Evolutionary conservation across 257 asterid species (phyloP).

Genomic region (Ilex asprella): DNA sequence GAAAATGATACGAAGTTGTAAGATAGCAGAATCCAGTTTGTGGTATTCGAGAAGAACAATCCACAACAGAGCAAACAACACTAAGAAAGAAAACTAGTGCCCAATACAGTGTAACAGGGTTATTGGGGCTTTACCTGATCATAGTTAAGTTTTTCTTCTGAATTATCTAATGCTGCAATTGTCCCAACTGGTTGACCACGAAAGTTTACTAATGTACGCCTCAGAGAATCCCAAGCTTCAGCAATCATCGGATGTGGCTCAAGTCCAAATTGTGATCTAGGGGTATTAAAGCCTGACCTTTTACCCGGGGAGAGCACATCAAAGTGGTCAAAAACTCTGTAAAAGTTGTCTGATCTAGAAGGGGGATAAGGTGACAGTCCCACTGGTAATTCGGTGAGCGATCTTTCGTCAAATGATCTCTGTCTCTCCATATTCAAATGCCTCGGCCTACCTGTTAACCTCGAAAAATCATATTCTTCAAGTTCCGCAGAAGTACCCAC

Average conservation of each 20-base stretch:
- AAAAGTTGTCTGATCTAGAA: slow-evolving; percentile 35
- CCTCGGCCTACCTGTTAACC: slow-evolving; percentile 33
- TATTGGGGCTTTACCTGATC: slow-evolving; percentile 56
- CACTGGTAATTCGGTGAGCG: slow-evolving; percentile 40
- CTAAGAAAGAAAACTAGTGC: neutral
- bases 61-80: neutral
- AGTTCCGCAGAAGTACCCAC: slow-evolving; percentile 30
- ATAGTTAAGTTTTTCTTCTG: slow-evolving; percentile 79
- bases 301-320: slow-evolving; percentile 46
- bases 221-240: slow-evolving; percentile 75
- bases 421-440: slow-evolving; percentile 56
- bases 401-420: slow-evolving; percentile 58
- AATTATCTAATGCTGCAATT: slow-evolving; percentile 70
- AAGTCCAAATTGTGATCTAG: slow-evolving; percentile 37
- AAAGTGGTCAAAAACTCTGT: slow-evolving; percentile 39
- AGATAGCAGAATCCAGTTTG: too few species aligned
- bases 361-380: slow-evolving; percentile 56
- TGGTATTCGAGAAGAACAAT: too few species aligned
- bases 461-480: slow-evolving; percentile 55
- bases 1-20: too few species aligned
- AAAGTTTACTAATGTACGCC: slow-evolving; percentile 62
- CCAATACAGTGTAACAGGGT: neutral
- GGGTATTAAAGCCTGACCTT: slow-evolving; percentile 56
- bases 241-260: slow-evolving; percentile 55
- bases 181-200: slow-evolving; percentile 88